These are phyloP conservation scores for Penicillium crystallinum DNA, from an alignment of 495 filamentous ascomycete genomes.

Conservation along the genomic window DNA sequence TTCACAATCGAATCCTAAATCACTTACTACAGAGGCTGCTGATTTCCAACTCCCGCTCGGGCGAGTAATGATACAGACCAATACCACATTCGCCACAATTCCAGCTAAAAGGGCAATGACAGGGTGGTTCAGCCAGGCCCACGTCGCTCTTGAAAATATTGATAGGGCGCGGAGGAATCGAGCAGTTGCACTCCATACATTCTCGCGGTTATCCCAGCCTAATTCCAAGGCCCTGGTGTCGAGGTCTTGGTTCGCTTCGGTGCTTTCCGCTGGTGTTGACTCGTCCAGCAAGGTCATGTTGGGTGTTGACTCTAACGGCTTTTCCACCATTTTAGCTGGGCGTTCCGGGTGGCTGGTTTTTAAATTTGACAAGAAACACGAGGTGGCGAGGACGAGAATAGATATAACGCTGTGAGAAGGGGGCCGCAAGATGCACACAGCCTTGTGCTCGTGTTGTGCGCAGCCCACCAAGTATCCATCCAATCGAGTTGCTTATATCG, in stretches of 20 bases:
- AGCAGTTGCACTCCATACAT: background rate
- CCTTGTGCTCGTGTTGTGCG: too few relatives aligned
- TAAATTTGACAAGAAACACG: too few relatives aligned
- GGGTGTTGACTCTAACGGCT: background rate
- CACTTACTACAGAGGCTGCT: background rate
- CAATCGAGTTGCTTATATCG: too few relatives aligned
- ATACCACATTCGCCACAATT: background rate
- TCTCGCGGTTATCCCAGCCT: background rate
- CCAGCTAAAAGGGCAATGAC: background rate
- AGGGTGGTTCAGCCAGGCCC: background rate
- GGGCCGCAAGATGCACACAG: too few relatives aligned
- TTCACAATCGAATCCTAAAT: background rate
- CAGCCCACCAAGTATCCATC: too few relatives aligned
- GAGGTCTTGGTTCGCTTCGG: background rate
- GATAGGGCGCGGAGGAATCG: background rate
- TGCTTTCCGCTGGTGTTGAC: background rate
- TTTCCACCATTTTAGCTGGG: background rate
- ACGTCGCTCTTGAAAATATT: background rate
- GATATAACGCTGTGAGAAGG: too few relatives aligned
- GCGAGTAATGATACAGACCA: background rate
- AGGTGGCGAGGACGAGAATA: too few relatives aligned
- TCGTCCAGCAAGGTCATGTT: background rate
- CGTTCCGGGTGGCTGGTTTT: background rate
- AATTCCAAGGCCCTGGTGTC: background rate
- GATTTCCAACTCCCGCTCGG: background rate